phyloP scores from a whole-genome alignment of 805 yeast species.

The Dipodascus albidus region DNA sequence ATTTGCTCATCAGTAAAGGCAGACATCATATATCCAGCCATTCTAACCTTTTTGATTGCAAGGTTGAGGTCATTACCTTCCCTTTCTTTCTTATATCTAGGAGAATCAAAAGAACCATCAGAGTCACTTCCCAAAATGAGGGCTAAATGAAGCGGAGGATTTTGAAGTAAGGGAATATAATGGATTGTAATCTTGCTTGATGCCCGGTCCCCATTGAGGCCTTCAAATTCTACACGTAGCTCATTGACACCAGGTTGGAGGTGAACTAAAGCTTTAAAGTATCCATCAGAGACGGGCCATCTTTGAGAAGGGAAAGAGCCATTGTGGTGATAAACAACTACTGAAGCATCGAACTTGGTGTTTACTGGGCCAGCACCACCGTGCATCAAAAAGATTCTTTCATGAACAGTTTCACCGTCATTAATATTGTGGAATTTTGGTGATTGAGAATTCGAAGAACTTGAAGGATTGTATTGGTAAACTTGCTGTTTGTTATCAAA shows the following conservation, averaged over 20 bases:
- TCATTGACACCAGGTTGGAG: constrained; percentile 59
- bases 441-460: neutral
- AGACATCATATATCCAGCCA: constrained; percentile 82
- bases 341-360: constrained; percentile 26
- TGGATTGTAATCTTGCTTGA: constrained; percentile 27
- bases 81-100: constrained; percentile 26
- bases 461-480: neutral
- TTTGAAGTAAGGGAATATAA: constrained; percentile 45
- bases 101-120: constrained; percentile 57
- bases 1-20: constrained; percentile 88
- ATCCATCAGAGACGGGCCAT: constrained; percentile 56
- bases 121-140: constrained; percentile 70
- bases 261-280: constrained; percentile 66
- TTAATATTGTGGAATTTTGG: constrained; percentile 21
- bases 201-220: constrained; percentile 3
- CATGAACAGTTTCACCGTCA: constrained; percentile 16
- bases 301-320: constrained; percentile 52
- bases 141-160: constrained; percentile 76
- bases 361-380: constrained; percentile 25
- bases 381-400: constrained; percentile 26
- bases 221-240: constrained; percentile 34
- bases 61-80: constrained; percentile 60
- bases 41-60: constrained; percentile 62
- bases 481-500: neutral
- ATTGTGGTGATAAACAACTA: constrained; percentile 33